phyloP scores from a whole-genome alignment of 164 flowering plant genomes.

The Hamamelis virginiana region DNA sequence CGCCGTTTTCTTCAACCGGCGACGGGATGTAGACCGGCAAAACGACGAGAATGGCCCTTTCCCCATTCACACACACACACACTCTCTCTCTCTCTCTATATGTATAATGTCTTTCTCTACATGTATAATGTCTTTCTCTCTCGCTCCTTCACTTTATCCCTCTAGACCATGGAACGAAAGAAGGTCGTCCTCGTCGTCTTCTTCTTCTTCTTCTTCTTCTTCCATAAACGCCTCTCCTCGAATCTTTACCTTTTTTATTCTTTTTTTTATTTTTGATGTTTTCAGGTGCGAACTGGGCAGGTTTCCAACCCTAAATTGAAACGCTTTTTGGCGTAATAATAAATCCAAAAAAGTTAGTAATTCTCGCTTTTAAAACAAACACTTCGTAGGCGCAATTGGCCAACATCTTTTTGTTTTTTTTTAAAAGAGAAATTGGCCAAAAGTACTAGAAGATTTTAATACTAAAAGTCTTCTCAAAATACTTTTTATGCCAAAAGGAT shows the following conservation, averaged over 20 bases:
- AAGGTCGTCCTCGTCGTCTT: background rate
- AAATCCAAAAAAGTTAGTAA: too few relatives aligned
- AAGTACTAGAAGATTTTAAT: too few relatives aligned
- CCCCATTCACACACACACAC: slow-evolving; percentile 22
- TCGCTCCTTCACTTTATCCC: background rate
- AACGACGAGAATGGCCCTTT: slow-evolving; percentile 25
- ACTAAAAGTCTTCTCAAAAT: too few relatives aligned
- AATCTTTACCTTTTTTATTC: background rate
- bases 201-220: slow-evolving; percentile 5
- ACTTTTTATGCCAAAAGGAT: too few relatives aligned
- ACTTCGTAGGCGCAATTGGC: too few relatives aligned
- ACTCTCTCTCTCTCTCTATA: background rate
- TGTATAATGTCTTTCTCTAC: background rate
- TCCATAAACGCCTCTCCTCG: slow-evolving; percentile 14
- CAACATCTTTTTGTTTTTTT: too few relatives aligned
- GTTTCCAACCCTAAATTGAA: background rate
- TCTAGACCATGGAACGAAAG: slow-evolving; percentile 1
- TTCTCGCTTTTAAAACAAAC: too few relatives aligned
- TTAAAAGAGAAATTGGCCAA: too few relatives aligned
- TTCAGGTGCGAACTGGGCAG: background rate
- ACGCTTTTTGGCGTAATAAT: too few relatives aligned
- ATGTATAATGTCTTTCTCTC: background rate
- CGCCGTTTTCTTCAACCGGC: slow-evolving; percentile 19
- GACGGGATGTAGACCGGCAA: slow-evolving; percentile 19
- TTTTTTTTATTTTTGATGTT: background rate